Base-by-base conservation (phyloP, 2,329 filamentous ascomycete genomes). In the Dactylonectria macrodidyma region DNA sequence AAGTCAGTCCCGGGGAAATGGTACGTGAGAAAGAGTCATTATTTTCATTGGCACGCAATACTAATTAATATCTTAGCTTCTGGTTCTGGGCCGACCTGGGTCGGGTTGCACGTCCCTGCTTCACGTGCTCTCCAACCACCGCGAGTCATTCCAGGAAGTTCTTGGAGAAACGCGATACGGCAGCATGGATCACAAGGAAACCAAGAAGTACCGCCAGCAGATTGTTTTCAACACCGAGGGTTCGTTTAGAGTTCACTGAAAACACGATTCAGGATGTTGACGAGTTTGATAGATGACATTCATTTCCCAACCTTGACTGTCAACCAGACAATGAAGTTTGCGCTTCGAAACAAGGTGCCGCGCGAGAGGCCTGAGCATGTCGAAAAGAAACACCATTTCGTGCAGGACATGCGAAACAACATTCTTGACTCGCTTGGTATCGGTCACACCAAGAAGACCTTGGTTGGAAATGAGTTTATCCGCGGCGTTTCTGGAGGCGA, bases 251-350 rank as follows among this genome's bases (percentile, higher is more conserved):
- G 10, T 14, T 14, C 5, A 19, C 8, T 6, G 12, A n/a, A n/a
- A 44, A 33, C 24, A 14, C n/a, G 4, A n/a, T 2, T n/a, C n/a
- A 26, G 2, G 36, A 3, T 22, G 16, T n/a, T 59, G 12, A 62
- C 30, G 1, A 11, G 34, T 22, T 16, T 46, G 5, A 2, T 10
- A 74, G 76, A 82, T 65, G 90, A 92, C 71, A 79, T 90, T 0
- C 90, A 92, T 74, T 92, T 91, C 71, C 88, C 91, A 1, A 90
- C 89, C 1, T 78, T 93, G 50, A 90, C 87, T 3, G 91, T 93
- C 19, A 86, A 88, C 52, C 84, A 91, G 67, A 92, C 91, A 0
- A 79, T 93, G 2, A 82, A 85, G 24, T 93, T 93, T 78, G 91
- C 91, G 0, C 81, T 91, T 5, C 85, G 87, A 71, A 88, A 88